Conservation (phyloP, 805 yeast species). For the Dipodascus geniculatus region DNA sequence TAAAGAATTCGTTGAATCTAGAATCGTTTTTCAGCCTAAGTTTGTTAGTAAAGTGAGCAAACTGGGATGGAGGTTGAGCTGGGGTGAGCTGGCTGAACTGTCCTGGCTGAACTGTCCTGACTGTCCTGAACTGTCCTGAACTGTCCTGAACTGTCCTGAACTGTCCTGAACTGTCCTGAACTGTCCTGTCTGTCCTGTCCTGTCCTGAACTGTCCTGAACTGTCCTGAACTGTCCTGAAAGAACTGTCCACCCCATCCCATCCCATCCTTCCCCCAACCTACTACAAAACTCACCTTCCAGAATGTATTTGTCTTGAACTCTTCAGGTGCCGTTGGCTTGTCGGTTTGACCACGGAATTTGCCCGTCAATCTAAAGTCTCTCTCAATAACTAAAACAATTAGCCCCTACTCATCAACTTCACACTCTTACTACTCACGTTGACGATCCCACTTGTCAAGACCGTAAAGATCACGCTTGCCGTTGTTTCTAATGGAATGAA, state of each 20-base stretch:
- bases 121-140: too few species aligned
- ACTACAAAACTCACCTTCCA: constrained; percentile 22
- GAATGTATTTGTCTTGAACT: constrained; percentile 59
- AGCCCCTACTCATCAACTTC: too few species aligned
- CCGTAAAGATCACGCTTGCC: constrained; percentile 42
- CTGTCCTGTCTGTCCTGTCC: too few species aligned
- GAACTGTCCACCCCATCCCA: too few species aligned
- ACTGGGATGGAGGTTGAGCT: too few species aligned
- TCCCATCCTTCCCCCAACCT: background rate
- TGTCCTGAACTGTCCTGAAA: too few species aligned
- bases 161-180: too few species aligned
- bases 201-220: too few species aligned
- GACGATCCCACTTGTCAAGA: constrained; percentile 43
- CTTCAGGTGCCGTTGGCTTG: constrained; percentile 60
- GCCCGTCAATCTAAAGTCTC: constrained; percentile 73
- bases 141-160: too few species aligned
- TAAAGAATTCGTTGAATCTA: background rate
- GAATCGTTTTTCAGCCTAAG: background rate
- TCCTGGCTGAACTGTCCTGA: too few species aligned
- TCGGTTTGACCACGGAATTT: constrained; percentile 55
- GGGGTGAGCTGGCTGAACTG: too few species aligned
- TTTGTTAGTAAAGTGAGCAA: background rate
- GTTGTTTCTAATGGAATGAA: constrained; percentile 35
- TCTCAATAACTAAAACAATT: constrained; percentile 37
- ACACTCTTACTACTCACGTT: constrained; percentile 24